phyloP scores from a whole-genome alignment of 306 rosid species.

The Dryas drummondii region DNA sequence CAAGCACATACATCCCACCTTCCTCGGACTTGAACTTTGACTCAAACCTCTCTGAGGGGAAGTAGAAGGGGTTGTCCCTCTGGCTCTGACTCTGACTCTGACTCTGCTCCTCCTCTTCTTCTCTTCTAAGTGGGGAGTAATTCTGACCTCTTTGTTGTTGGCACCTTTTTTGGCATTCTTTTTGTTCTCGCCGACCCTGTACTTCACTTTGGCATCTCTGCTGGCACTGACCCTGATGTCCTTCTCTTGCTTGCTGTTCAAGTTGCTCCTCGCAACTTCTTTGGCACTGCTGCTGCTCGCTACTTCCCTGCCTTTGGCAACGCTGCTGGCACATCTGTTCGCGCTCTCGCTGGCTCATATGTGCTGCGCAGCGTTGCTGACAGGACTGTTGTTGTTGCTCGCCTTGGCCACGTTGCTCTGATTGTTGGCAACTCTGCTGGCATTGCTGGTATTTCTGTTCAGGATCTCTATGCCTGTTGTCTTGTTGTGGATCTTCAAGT shows the following conservation, averaged over 20 bases:
- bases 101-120: not conserved
- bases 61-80: conserved; percentile 41
- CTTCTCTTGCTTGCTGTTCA: not conserved
- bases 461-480: not conserved
- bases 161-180: conserved; percentile 8
- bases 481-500: too few species aligned
- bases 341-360: not conserved
- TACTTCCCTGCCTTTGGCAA: not conserved
- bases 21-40: conserved; percentile 19
- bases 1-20: conserved; percentile 33
- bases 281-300: not conserved
- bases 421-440: not conserved
- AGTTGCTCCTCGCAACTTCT: not conserved
- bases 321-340: not conserved
- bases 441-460: not conserved
- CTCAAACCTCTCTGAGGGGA: conserved; percentile 28
- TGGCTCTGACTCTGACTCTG: conserved; percentile 9
- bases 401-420: not conserved
- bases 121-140: not conserved
- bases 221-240: not conserved
- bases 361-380: not conserved
- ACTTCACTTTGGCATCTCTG: conserved; percentile 5
- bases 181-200: conserved; percentile 13
- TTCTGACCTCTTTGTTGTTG: not conserved
- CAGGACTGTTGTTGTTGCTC: not conserved